These are phyloP conservation scores for Brassica hybrid DNA, from an alignment of 441 rosid species.

Conservation along the genomic window DNA sequence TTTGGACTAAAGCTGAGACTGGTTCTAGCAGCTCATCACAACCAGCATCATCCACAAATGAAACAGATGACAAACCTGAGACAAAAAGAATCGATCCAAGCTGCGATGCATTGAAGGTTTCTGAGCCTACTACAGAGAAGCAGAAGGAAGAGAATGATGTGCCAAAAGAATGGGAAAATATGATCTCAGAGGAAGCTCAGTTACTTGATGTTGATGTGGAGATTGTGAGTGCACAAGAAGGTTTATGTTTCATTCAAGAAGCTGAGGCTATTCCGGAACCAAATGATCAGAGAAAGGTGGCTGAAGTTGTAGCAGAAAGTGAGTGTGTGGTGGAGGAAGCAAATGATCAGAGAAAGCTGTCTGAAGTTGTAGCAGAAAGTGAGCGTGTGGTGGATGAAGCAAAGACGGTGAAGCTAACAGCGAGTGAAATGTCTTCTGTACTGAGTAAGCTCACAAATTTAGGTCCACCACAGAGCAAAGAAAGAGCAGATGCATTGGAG, in stretches of 20 bases:
- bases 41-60: slow-evolving; percentile 54
- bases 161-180: slow-evolving; percentile 50
- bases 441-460: slow-evolving; percentile 59
- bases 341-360: neutral
- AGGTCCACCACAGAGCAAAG: slow-evolving; percentile 62
- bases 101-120: slow-evolving; percentile 50
- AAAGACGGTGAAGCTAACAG: slow-evolving; percentile 40
- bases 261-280: slow-evolving; percentile 22
- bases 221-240: slow-evolving; percentile 36
- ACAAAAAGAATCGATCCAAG: slow-evolving; percentile 78
- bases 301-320: too few relatives aligned
- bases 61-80: slow-evolving; percentile 65
- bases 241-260: slow-evolving; percentile 37
- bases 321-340: slow-evolving; percentile 50
- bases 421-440: slow-evolving; percentile 55
- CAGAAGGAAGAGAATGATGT: slow-evolving; percentile 43
- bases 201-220: slow-evolving; percentile 48
- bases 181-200: slow-evolving; percentile 43
- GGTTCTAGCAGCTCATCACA: slow-evolving; percentile 47
- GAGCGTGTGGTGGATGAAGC: slow-evolving; percentile 52
- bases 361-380: too few relatives aligned
- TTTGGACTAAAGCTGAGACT: slow-evolving; percentile 45
- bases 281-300: slow-evolving; percentile 19
- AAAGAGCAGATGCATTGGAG: slow-evolving; percentile 90
- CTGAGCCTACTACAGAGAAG: slow-evolving; percentile 54